phyloP scores from a whole-genome alignment of 1,284 basidiomycete genomes.

The Hemileia vastatrix region DNA sequence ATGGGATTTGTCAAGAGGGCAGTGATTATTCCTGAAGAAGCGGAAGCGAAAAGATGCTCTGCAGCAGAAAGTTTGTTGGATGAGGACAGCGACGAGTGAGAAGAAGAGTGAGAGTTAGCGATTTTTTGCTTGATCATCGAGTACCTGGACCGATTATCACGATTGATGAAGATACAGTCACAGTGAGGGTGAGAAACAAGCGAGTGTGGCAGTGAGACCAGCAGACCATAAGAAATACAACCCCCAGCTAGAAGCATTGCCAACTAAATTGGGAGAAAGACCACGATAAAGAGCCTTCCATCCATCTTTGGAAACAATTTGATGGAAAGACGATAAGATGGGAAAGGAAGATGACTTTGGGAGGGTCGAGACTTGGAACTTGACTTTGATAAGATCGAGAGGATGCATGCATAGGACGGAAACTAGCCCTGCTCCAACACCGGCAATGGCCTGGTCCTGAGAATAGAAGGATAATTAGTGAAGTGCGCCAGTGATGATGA shows the following conservation, averaged over 20 bases:
- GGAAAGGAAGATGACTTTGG: conserved; percentile 43
- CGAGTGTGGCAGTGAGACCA: no score
- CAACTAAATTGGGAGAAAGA: conserved; percentile 78
- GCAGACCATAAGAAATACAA: conserved; percentile 94
- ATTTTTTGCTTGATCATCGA: conserved; percentile 81
- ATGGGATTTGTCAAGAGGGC: conserved; percentile 94
- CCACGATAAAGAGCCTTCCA: conserved; percentile 84
- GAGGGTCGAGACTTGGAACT: conserved; percentile 78
- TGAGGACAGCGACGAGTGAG: conserved; percentile 51
- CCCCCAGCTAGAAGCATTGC: conserved; percentile 96
- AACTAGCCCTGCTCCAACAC: conserved; percentile 82
- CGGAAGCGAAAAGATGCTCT: conserved; percentile 78
- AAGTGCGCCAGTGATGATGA: no score
- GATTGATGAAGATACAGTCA: no score
- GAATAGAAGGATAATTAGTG: no score
- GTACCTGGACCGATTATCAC: conserved; percentile 55
- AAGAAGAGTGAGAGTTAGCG: no score
- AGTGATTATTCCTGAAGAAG: conserved; percentile 72
- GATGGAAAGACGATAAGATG: conserved; percentile 55
- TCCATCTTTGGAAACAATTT: conserved; percentile 66
- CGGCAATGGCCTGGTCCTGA: conserved; percentile 88
- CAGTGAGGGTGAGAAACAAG: no score
- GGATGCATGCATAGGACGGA: conserved; percentile 97
- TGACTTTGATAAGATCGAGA: conserved; percentile 89
- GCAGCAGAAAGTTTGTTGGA: conserved; percentile 56